Conservation (phyloP, 2,329 filamentous ascomycete genomes). For the Corniculantispora saksenae region DNA sequence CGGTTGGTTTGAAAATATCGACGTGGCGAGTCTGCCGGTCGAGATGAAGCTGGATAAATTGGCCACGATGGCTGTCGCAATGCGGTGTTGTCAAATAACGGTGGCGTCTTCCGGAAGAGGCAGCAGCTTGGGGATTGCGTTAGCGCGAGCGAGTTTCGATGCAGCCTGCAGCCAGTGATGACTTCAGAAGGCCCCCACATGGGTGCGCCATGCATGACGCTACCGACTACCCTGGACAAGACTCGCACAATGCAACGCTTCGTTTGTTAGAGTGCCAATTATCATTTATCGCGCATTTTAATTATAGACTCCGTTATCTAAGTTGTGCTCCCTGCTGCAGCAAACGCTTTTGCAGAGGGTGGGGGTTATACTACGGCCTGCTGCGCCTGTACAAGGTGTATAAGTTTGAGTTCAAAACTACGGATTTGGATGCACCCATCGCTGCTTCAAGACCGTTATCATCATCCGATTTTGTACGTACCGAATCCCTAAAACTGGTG, state of each 20-base stretch:
- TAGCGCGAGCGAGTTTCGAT: slow-evolving; percentile 13
- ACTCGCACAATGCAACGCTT: not conserved
- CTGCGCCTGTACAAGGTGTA: too few species aligned
- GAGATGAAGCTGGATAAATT: not conserved
- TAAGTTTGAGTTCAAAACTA: too few species aligned
- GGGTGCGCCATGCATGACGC: not conserved
- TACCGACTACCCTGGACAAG: slow-evolving; percentile 13
- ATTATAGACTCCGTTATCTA: too few species aligned
- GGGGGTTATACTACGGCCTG: too few species aligned
- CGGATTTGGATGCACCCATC: too few species aligned
- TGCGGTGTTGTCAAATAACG: not conserved
- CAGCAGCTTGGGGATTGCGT: not conserved
- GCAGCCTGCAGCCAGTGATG: slow-evolving; percentile 18
- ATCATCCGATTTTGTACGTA: too few species aligned
- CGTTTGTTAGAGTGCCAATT: too few species aligned
- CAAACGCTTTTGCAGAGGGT: too few species aligned
- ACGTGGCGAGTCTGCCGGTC: not conserved
- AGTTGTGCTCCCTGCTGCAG: too few species aligned
- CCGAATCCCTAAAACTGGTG: too few species aligned
- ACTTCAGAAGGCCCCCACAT: slow-evolving; percentile 20
- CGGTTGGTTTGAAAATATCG: not conserved
- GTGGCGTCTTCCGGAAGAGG: slow-evolving; percentile 18
- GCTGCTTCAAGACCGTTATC: too few species aligned
- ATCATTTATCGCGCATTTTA: too few species aligned
- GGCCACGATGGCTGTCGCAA: not conserved